Conservation (phyloP, 2,329 filamentous ascomycete genomes). For the Tolypocladium sp. region DNA sequence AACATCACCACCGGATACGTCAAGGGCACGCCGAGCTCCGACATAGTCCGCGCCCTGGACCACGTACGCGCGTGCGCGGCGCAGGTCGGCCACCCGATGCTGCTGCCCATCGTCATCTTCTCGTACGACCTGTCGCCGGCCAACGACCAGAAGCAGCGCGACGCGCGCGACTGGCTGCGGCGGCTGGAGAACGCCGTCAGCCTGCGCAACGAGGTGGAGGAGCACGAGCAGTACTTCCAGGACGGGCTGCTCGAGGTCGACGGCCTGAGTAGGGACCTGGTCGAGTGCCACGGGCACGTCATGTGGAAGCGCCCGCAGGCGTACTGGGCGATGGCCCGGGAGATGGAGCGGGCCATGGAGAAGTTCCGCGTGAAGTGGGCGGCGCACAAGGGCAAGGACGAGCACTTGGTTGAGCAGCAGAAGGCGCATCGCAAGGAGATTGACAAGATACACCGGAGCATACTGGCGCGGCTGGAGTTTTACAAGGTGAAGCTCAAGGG, state of each 20-base stretch:
- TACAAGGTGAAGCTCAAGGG: slow-evolving; percentile 52
- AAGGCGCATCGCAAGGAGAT: slow-evolving; percentile 21
- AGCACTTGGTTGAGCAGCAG: slow-evolving; percentile 12
- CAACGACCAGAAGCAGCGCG: slow-evolving; percentile 53
- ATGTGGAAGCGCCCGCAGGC: slow-evolving; percentile 56
- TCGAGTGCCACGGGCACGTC: slow-evolving; percentile 54
- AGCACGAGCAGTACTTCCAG: slow-evolving; percentile 45
- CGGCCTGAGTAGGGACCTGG: slow-evolving; percentile 50
- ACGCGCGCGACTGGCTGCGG: slow-evolving; percentile 53
- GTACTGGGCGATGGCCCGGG: slow-evolving; percentile 42
- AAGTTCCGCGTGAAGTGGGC: slow-evolving; percentile 25
- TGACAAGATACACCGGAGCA: slow-evolving; percentile 40
- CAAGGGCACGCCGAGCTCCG: slow-evolving; percentile 51
- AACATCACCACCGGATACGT: slow-evolving; percentile 50
- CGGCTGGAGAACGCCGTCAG: slow-evolving; percentile 52
- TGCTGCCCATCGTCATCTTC: slow-evolving; percentile 50
- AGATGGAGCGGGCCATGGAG: slow-evolving; percentile 39
- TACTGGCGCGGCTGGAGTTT: slow-evolving; percentile 47
- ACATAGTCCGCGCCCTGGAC: slow-evolving; percentile 38
- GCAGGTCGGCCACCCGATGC: slow-evolving; percentile 47
- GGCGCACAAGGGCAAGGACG: slow-evolving; percentile 5
- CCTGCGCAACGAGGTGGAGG: slow-evolving; percentile 50
- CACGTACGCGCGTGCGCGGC: slow-evolving; percentile 39
- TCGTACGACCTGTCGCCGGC: slow-evolving; percentile 45
- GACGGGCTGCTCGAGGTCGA: slow-evolving; percentile 46